Conservation (phyloP, 768 basidiomycete genomes). For the Pisolithus albus region DNA sequence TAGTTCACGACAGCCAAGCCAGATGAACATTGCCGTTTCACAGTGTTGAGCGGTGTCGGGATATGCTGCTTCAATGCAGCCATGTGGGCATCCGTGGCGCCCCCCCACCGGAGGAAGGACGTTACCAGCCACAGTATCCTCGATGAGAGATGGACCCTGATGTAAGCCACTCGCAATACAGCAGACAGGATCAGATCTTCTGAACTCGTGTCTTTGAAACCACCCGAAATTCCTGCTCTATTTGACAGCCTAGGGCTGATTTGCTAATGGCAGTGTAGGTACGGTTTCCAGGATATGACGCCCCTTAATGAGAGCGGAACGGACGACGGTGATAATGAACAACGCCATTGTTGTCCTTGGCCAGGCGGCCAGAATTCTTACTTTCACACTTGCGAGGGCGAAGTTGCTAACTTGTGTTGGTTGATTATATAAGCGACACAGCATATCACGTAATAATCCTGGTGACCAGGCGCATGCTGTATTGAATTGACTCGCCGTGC, state of each 20-base stretch:
- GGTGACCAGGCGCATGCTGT: no score
- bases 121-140: conserved; percentile 82
- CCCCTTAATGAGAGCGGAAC: conserved; percentile 91
- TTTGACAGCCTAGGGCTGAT: neutral
- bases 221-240: conserved; percentile 69
- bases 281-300: neutral
- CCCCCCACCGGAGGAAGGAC: conserved; percentile 59
- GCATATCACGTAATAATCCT: no score
- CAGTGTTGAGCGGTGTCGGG: conserved; percentile 69
- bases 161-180: conserved; percentile 69
- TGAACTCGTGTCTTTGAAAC: conserved; percentile 85
- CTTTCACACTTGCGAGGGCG: conserved; percentile 33
- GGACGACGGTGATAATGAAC: conserved; percentile 82
- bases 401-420: neutral
- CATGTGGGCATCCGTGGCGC: conserved; percentile 82
- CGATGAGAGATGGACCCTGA: conserved; percentile 74
- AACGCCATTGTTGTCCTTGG: conserved; percentile 77
- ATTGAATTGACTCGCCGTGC: no score
- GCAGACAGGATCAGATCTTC: conserved; percentile 77
- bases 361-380: conserved; percentile 57
- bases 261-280: neutral
- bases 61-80: conserved; percentile 84
- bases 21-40: conserved; percentile 88
- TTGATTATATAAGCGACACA: no score
- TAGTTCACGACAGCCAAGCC: conserved; percentile 77